These are phyloP conservation scores for Tylopilus orsonianus DNA, from an alignment of 1,284 basidiomycete species.

Conservation along the genomic window DNA sequence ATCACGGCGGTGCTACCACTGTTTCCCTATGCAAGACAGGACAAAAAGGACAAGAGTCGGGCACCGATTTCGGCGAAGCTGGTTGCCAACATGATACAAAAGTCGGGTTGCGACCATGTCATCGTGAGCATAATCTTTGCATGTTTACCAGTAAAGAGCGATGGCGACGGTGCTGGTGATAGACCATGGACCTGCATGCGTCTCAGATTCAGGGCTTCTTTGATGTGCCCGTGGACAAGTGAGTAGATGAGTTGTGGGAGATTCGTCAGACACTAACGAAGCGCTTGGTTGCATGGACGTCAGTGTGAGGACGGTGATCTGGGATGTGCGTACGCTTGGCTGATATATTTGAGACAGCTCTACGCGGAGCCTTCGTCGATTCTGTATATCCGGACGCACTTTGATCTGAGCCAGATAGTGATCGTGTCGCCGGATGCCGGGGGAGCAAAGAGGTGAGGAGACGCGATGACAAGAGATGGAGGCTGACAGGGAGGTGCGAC, in stretches of 20 bases:
- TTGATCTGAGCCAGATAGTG: constrained; percentile 85
- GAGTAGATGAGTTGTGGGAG: constrained; percentile 40
- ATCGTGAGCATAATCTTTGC: constrained; percentile 65
- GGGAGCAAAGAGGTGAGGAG: constrained; percentile 88
- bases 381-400: constrained; percentile 91
- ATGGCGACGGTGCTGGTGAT: constrained; percentile 11
- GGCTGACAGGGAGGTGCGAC: constrained; percentile 17
- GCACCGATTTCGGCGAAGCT: constrained; percentile 99
- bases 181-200: constrained; percentile 99
- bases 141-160: background rate
- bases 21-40: constrained; percentile 94
- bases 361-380: constrained; percentile 98
- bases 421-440: constrained; percentile 99
- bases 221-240: constrained; percentile 99
- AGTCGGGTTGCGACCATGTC: constrained; percentile 97
- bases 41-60: constrained; percentile 99
- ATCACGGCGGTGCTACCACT: constrained; percentile 96
- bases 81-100: constrained; percentile 98
- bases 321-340: constrained; percentile 16
- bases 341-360: constrained; percentile 55
- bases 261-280: constrained; percentile 21
- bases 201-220: constrained; percentile 99
- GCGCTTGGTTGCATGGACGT: constrained; percentile 5
- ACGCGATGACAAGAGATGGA: background rate
- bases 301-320: constrained; percentile 48